phyloP scores from a whole-genome alignment of 73 alveolate species.

The Urostyla sp. region DNA sequence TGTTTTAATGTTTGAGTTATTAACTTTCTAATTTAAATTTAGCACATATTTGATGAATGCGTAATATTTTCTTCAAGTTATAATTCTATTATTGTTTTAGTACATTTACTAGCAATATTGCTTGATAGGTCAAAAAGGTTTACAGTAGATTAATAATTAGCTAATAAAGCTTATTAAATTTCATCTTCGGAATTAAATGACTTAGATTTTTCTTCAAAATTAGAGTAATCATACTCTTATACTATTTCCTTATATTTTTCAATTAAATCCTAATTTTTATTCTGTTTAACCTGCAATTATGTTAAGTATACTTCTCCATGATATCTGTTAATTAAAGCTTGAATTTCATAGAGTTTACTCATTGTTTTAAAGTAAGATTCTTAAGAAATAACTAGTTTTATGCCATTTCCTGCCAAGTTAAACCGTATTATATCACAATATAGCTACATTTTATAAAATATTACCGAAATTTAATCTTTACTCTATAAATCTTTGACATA shows the following conservation, averaged over 20 bases:
- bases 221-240: neutral
- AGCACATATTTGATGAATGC: conserved; percentile 36
- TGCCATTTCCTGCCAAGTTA: too few relatives aligned
- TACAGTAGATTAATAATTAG: neutral
- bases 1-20: neutral
- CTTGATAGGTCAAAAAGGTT: neutral
- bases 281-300: neutral
- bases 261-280: neutral
- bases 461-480: conserved; percentile 28
- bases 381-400: too few relatives aligned
- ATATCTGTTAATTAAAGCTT: conserved; percentile 28
- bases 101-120: conserved; percentile 2
- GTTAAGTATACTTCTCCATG: conserved; percentile 28
- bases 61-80: conserved; percentile 19
- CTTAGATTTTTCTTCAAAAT: neutral
- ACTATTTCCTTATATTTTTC: neutral
- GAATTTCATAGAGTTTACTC: neutral
- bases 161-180: neutral
- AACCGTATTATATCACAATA: conserved; percentile 22
- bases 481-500: neutral
- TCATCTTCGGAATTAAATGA: conserved; percentile 18
- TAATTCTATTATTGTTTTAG: conserved; percentile 17
- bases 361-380: neutral
- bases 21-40: conserved; percentile 8
- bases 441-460: conserved; percentile 17